A percentile compares a stretch with the other conserved stretches of the same genome.
Evolutionary conservation across 2,329 filamentous ascomycete genomes (phyloP).

Genomic region (Pezicula neosporulosa): DNA sequence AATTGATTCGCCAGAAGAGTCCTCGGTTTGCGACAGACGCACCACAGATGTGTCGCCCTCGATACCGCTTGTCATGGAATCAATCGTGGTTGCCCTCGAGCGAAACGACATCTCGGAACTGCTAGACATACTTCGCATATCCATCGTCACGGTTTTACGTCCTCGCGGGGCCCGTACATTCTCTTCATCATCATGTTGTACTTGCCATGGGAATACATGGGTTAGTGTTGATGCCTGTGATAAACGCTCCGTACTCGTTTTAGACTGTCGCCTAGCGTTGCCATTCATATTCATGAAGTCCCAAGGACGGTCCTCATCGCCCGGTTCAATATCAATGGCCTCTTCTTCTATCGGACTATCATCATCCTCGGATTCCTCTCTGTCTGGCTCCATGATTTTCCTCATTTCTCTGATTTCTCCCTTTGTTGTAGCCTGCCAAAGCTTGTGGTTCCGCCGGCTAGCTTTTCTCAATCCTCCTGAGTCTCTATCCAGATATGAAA

Average conservation of each 20-base stretch:
- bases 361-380: conserved; percentile 23
- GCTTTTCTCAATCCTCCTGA: conserved; percentile 79
- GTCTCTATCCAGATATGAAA: conserved; percentile 82
- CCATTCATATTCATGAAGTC: conserved; percentile 15
- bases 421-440: conserved; percentile 84
- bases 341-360: conserved; percentile 31
- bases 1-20: conserved; percentile 75
- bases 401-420: conserved; percentile 74
- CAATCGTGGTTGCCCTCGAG: conserved; percentile 75
- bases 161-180: conserved; percentile 30
- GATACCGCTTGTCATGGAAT: conserved; percentile 67
- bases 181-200: conserved; percentile 43
- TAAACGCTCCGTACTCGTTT: conserved; percentile 12
- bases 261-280: conserved; percentile 19
- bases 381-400: conserved; percentile 72
- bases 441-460: conserved; percentile 76
- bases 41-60: conserved; percentile 87
- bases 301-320: conserved; percentile 38
- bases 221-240: conserved; percentile 46
- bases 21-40: conserved; percentile 67
- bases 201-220: conserved; percentile 91
- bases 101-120: conserved; percentile 80
- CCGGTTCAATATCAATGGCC: conserved; percentile 40
- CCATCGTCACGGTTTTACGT: conserved; percentile 72
- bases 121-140: conserved; percentile 82